Evolutionary conservation across 108 stramenopile species (phyloP), one percentile per base, ranked within the genome.

Genomic region (Fistulifera pelliculosa): DNA sequence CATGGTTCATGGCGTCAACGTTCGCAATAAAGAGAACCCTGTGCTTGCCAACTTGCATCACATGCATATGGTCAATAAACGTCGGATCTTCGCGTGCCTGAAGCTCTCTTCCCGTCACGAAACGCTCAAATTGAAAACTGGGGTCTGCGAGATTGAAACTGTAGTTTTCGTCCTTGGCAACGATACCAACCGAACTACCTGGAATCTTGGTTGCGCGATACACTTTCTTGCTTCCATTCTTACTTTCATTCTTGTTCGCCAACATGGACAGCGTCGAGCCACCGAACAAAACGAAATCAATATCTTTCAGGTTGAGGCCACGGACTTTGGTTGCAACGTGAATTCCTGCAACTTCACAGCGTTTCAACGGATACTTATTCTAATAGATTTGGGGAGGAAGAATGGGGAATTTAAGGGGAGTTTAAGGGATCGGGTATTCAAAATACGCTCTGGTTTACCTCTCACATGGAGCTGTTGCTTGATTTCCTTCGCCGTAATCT

Each of bases 61-160:
- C 47, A 17, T 56, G 54, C 2, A 64, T n/a, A 24, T 66, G 65
- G 8, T 66, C 58, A 2, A 26, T 11, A n/a, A 26, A n/a, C 6
- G 18, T 6, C 11, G 38, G 19, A 1, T 52, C 56, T n/a, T 58
- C 56, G 26, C 5, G 4, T 16, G 43, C 8, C 1, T 52, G 15
- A 38, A 65, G 26, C 21, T 6, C 1, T 1, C 50, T 14, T n/a
- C 65, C 65, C 4, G 65, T 66, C 49, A 59, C 21, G 10, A 66
- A 26, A 13, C 65, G 65, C 38, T 60, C 59, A 53, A 66, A 66
- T 28, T 66, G 65, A 47, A 60, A 66, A n/a, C 65, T 58, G 22
- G 14, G 38, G 49, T 53, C 65, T 7, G 65, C 41, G 6, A 38
- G 22, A 42, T 59, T 61, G 15, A 23, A 14, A 15, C 24, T 23